Percentiles rank a stretch among this genome's conserved stretches.
Conservation (phyloP, 2,329 filamentous ascomycete genomes). For the Claviceps maximensis region DNA sequence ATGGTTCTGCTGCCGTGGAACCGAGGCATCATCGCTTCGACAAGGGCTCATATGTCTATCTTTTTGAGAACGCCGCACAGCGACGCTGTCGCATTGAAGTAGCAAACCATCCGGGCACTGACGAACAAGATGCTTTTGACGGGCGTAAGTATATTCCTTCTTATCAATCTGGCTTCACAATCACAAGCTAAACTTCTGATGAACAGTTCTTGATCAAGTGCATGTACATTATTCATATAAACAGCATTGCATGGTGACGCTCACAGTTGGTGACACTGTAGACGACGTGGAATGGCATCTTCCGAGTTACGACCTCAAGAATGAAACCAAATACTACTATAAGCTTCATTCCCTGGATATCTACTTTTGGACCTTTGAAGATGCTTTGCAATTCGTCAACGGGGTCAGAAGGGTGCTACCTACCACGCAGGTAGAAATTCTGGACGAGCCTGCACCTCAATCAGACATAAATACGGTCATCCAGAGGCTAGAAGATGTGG, state of each 20-base stretch:
- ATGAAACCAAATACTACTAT: conserved; percentile 69
- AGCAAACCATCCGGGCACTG: conserved; percentile 59
- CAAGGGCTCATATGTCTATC: conserved; percentile 66
- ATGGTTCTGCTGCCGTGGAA: conserved; percentile 49
- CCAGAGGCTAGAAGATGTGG: conserved; percentile 58
- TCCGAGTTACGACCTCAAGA: conserved; percentile 56
- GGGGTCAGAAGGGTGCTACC: conserved; percentile 53
- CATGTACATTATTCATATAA: conserved; percentile 59
- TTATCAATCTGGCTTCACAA: neutral
- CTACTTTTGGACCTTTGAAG: conserved; percentile 66
- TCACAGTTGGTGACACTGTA: conserved; percentile 45
- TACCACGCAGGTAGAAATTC: conserved; percentile 44
- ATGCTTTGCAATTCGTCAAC: conserved; percentile 58
- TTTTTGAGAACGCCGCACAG: conserved; percentile 60
- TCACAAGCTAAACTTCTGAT: conserved; percentile 5
- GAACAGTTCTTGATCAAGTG: conserved; percentile 49
- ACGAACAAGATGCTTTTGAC: conserved; percentile 67
- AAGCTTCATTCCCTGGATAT: conserved; percentile 62
- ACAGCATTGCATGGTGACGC: conserved; percentile 56
- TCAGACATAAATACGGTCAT: conserved; percentile 54
- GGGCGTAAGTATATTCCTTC: conserved; percentile 44
- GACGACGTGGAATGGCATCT: conserved; percentile 58
- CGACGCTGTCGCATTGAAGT: conserved; percentile 60
- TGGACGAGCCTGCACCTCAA: conserved; percentile 46
- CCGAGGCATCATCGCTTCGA: conserved; percentile 72